Evolutionary conservation across 2,329 filamentous ascomycete species (phyloP), one percentile per base, ranked within the genome.

Genomic region (Lasiodiplodia gonubiensis): DNA sequence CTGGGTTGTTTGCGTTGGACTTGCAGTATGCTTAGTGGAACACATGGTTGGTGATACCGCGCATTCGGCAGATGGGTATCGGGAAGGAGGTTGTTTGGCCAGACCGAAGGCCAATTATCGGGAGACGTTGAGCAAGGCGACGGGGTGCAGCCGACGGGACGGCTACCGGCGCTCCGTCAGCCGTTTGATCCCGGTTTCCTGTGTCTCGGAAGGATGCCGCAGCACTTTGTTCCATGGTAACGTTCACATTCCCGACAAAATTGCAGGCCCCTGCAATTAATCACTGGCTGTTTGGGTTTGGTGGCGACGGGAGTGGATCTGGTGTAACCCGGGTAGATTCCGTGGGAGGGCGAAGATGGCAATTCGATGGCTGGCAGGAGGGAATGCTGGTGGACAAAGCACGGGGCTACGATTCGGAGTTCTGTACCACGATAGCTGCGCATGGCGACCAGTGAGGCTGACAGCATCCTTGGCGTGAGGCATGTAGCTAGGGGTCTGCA

Each of bases 271-370:
- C 46, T 63, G 59, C 12, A 30, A 37, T 23, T n/a, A 51, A 51
- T 25, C 30, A 48, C 18, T 35, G 39, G 57, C 14, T 27, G 42
- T 51, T 18, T 33, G 55, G 37, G 35, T 30, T 11, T 18, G 39
- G 57, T 49, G 59, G 59, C 18, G n/a, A 63, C 42, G 59, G 59
- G 27, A 37, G 59, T 63, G 59, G 46, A 63, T 51, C 59, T 51
- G 18, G 59, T 51, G 59, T 37, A 51, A 63, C 59, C 8, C 11
- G 30, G 11, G n/a, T 5, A 10, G 42, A 30, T 5, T 23, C 30
- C 27, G 46, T 30, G 7, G 42, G 37, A 12, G 27, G 42, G 27
- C 46, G 46, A 37, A 25, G 23, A 33, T 35, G 37, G 23, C 55
- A 12, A 8, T 23, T n/a, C 35, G 12, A 25, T 48, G 57, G 42